Evolutionary conservation across 2,329 filamentous ascomycete genomes (phyloP).

Genomic region (Xylaria hypoxylon): DNA sequence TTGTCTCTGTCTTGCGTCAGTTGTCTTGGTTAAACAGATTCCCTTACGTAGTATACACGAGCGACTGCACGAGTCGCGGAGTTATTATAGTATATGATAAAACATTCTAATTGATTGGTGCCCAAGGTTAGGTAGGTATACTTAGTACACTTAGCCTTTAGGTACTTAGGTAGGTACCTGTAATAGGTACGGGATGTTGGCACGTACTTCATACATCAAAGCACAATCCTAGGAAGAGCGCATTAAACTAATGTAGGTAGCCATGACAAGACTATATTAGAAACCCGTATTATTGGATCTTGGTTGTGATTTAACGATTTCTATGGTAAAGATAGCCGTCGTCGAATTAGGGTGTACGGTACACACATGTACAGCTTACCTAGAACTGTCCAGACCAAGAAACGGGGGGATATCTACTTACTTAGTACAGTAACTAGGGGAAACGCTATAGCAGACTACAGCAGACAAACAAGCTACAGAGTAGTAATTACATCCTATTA

Average conservation of each 20-base stretch:
- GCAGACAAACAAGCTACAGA: too few relatives aligned
- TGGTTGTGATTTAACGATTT: too few relatives aligned
- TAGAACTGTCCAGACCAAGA: too few relatives aligned
- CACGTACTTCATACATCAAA: too few relatives aligned
- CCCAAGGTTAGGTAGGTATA: too few relatives aligned
- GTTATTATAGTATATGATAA: not conserved
- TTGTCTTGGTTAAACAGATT: conserved; percentile 1
- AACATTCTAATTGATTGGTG: not conserved
- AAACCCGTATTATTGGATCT: not conserved
- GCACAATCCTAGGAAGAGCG: not conserved
- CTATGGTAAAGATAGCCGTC: not conserved
- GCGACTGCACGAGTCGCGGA: too few relatives aligned
- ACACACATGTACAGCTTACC: not conserved
- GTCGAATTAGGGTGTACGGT: not conserved
- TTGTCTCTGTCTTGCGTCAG: conserved; percentile 8
- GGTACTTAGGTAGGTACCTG: not conserved
- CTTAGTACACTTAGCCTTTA: too few relatives aligned
- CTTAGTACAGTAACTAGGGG: too few relatives aligned
- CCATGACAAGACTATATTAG: not conserved
- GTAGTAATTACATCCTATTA: not conserved
- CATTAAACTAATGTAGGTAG: not conserved
- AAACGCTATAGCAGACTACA: too few relatives aligned
- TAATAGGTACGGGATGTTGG: not conserved
- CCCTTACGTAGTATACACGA: too few relatives aligned
- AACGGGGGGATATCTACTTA: not conserved